Percentiles rank a stretch among this genome's conserved stretches.
These are phyloP conservation scores for Cinchona pubescens DNA, from an alignment of 257 asterid genomes.

Conservation along the genomic window DNA sequence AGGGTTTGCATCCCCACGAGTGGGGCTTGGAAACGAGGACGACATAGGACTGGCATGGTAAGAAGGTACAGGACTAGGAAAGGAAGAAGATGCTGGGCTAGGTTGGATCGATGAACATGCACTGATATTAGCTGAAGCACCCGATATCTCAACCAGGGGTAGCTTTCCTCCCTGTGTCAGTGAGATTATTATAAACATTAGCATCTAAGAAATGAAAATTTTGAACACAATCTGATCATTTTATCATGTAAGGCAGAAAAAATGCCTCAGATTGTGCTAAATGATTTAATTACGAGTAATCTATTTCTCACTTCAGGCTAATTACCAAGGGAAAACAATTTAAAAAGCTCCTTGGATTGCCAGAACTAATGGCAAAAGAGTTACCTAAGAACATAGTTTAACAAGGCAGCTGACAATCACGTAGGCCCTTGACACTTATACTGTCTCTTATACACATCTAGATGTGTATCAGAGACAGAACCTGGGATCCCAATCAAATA, in stretches of 20 bases:
- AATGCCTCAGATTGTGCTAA: too few species aligned
- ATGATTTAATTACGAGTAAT: not conserved
- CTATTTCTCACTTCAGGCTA: not conserved
- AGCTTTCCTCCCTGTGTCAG: constrained; percentile 57
- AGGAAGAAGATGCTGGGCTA: constrained; percentile 62
- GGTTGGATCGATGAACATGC: constrained; percentile 58
- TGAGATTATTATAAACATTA: constrained; percentile 8
- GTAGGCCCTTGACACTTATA: too few species aligned
- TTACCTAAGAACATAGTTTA: too few species aligned
- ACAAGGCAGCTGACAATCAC: not conserved
- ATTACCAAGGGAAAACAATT: not conserved
- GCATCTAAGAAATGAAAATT: not conserved
- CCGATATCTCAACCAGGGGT: constrained; percentile 29
- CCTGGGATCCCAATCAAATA: constrained; percentile 22
- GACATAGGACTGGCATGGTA: constrained; percentile 71
- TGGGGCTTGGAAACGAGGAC: constrained; percentile 73
- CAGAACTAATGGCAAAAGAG: not conserved
- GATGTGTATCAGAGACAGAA: too few species aligned
- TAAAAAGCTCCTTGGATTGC: not conserved
- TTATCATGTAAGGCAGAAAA: not conserved
- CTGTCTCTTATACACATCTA: too few species aligned
- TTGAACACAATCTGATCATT: not conserved
- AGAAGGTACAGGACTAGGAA: constrained; percentile 71
- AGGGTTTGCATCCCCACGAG: constrained; percentile 50
- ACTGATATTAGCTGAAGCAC: constrained; percentile 39